Conservation (phyloP, 257 asterid genomes). For the Rhazya stricta region DNA sequence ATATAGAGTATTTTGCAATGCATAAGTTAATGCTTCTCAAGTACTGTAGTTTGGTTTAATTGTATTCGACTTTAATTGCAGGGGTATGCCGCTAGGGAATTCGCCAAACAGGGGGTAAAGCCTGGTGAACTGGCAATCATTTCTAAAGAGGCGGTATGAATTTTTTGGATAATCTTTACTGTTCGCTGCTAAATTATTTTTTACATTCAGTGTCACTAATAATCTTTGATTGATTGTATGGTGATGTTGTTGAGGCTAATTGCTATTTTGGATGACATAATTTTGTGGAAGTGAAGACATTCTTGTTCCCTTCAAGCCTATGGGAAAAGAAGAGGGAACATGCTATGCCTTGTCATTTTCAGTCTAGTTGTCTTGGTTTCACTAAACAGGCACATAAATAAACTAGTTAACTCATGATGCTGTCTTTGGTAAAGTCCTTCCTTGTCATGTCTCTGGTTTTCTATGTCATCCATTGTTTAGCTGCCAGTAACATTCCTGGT, state of each 20-base stretch:
- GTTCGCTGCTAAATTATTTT: neutral
- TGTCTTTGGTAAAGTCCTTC: neutral
- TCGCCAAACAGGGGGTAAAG: constrained; percentile 83
- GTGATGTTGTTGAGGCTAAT: neutral
- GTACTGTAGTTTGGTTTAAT: neutral
- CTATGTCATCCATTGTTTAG: no score
- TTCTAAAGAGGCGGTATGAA: constrained; percentile 90
- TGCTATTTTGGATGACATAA: neutral
- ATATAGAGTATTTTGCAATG: neutral
- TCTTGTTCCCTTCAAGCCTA: neutral
- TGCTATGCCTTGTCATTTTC: neutral
- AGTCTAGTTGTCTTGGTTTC: constrained; percentile 1
- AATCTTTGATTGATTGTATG: neutral
- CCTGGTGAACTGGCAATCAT: constrained; percentile 86
- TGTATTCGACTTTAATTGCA: constrained; percentile 21
- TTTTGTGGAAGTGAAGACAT: neutral
- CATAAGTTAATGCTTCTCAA: neutral
- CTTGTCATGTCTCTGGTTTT: no score
- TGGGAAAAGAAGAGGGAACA: neutral
- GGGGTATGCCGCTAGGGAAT: constrained; percentile 98
- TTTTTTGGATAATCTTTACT: neutral
- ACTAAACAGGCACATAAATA: neutral
- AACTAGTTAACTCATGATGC: neutral
- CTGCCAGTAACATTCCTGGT: neutral
- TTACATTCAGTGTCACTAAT: neutral